Conservation (phyloP, 148 eudicot genomes). For the Chenopodium berlandieri region DNA sequence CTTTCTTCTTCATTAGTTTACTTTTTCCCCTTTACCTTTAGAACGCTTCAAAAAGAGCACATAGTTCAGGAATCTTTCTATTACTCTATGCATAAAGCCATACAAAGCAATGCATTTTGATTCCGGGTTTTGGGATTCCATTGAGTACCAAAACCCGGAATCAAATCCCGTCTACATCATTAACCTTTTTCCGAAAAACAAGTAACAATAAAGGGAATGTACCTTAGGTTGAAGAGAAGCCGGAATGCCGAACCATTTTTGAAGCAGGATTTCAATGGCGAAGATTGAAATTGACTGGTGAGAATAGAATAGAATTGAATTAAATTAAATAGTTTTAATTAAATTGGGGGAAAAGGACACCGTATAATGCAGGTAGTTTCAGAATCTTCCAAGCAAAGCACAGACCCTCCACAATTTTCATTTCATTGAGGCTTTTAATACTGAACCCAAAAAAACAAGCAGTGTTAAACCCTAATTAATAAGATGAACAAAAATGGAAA, state of each 20-base stretch:
- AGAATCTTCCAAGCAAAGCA: not conserved
- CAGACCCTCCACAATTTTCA: constrained; percentile 11
- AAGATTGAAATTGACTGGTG: not conserved
- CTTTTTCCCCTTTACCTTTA: constrained; percentile 7
- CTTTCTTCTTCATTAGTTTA: not conserved
- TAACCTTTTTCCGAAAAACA: not conserved
- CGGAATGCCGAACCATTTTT: constrained; percentile 12
- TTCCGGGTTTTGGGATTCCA: not conserved
- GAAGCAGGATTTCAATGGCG: not conserved
- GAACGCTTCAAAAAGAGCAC: constrained; percentile 18
- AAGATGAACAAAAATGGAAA: not conserved
- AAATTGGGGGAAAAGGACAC: constrained; percentile 1
- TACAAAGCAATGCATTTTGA: not conserved
- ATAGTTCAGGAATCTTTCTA: constrained; percentile 13
- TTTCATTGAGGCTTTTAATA: not conserved
- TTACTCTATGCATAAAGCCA: constrained; percentile 3
- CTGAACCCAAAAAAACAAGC: not conserved
- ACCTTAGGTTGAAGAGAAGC: constrained; percentile 18
- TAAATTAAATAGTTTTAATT: not conserved
- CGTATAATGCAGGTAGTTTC: constrained; percentile 14
- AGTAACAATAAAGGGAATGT: not conserved
- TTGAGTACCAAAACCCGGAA: not conserved
- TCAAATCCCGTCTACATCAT: not conserved
- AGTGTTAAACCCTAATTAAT: constrained; percentile 4
- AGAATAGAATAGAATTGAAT: not conserved